A percentile compares a stretch with the other conserved stretches of the same genome.
Conservation (phyloP, 73 alveolate species). For the Paramecium pentaurelia region DNA sequence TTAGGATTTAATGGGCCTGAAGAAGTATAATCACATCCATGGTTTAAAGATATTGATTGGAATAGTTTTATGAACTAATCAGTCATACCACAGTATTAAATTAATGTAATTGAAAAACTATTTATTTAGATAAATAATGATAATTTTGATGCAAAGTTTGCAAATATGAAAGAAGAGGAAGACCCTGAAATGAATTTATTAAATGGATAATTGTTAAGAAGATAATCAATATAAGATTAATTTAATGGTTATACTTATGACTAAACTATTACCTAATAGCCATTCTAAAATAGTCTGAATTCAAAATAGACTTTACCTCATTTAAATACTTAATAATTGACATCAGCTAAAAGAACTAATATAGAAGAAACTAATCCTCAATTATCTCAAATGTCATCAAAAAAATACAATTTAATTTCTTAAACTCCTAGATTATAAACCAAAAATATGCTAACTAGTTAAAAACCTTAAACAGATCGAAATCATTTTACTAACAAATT, state of each 20-base stretch:
- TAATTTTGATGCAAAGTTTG: conserved; percentile 41
- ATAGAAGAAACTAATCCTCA: conserved; percentile 9
- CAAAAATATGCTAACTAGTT: neutral
- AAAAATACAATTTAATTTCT: conserved; percentile 1
- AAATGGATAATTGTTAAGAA: neutral
- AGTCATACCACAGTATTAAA: neutral
- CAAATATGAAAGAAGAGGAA: conserved; percentile 23
- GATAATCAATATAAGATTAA: neutral
- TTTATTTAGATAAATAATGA: neutral
- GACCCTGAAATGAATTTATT: neutral
- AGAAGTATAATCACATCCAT: conserved; percentile 87
- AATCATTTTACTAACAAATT: neutral
- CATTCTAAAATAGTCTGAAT: neutral
- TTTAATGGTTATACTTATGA: conserved; percentile 35
- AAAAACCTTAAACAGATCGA: conserved; percentile 2
- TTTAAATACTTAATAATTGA: neutral
- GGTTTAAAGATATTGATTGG: conserved; percentile 91
- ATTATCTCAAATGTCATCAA: neutral
- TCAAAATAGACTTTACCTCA: neutral
- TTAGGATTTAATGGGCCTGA: conserved; percentile 88
- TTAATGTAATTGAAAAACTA: neutral
- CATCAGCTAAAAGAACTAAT: conserved; percentile 11
- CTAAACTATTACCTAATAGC: neutral
- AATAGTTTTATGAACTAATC: conserved; percentile 54
- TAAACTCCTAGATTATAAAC: conserved; percentile 12